Base-by-base conservation (phyloP, 306 rosid species). In the Malus orientalis region DNA sequence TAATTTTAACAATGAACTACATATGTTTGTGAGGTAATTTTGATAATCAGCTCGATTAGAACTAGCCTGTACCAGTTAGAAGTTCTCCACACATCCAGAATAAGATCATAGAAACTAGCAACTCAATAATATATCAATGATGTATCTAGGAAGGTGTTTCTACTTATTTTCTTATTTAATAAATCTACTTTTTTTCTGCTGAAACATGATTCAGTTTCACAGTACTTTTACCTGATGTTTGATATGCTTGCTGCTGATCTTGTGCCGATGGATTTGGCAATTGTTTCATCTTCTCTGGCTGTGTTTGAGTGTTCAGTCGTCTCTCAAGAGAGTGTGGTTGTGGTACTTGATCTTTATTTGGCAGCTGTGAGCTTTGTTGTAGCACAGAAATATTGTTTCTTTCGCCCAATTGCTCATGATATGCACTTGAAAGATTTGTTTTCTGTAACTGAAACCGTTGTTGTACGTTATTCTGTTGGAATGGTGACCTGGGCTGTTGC, bases 181-280 rank as follows among this genome's bases (percentile, higher is more conserved):
- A 88, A 45, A 87, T 59, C 54, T 85, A 91, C 71, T 89, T 88
- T 36, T 73, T 73, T 86, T 88, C 51, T 84, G 94, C 80, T 91
- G 89, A 76, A 82, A 82, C 90, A 79, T 55, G 51, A 36, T 71
- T 57, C 3, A 2, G 45, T 83, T 90, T 74, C 79, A 93, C 57
- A 85, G 84, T 80, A 7, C 42, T 38, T 90, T 82, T 87, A 77
- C 85, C 90, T 54, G 86, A 77, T 55, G 78, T 80, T 74, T 88
- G 97, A 74, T 87, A 83, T 83, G 91, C 88, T 78, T 88, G 97
- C 64, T 84, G 95, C 86, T 89, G 76, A 73, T 87, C 96, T 32
- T 88, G 86, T 78, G 88, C 87, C 29, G 88, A 78, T 67, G 84
- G 73, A 83, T 86, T 88, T 61, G 86, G 86, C 88, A 85, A 89